Conservation (phyloP, 192 early-diverging fungal genomes). For the Hyaloraphidium curvatum region DNA sequence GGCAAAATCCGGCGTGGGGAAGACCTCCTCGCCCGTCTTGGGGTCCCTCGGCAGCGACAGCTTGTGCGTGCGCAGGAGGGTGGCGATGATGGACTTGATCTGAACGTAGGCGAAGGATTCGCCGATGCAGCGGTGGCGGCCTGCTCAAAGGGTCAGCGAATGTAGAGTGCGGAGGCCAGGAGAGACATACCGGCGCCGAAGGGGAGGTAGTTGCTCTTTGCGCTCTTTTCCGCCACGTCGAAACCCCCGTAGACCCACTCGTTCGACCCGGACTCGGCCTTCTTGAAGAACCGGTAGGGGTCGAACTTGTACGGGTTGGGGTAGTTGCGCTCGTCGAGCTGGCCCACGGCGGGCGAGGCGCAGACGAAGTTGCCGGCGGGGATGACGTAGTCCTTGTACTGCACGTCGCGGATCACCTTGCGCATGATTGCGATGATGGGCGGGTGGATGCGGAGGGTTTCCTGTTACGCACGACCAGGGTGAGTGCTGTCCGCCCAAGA, state of each 20-base stretch:
- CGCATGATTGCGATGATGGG: slow-evolving; percentile 89
- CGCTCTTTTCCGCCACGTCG: slow-evolving; percentile 43
- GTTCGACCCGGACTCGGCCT: background rate
- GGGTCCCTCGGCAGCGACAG: slow-evolving; percentile 35
- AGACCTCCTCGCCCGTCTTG: slow-evolving; percentile 25
- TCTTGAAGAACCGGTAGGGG: slow-evolving; percentile 38
- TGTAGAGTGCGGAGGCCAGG: background rate
- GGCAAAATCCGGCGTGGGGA: slow-evolving; percentile 74
- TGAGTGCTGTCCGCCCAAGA: no score
- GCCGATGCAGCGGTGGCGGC: slow-evolving; percentile 96
- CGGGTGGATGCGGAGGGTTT: slow-evolving; percentile 51
- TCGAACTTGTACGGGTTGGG: slow-evolving; percentile 61
- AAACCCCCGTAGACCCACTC: slow-evolving; percentile 38
- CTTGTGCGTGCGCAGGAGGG: slow-evolving; percentile 61
- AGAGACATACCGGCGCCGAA: slow-evolving; percentile 66
- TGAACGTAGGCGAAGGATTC: slow-evolving; percentile 91
- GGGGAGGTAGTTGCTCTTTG: slow-evolving; percentile 71
- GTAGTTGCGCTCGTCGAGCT: slow-evolving; percentile 58
- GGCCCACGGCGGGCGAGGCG: slow-evolving; percentile 59
- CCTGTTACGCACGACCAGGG: no score
- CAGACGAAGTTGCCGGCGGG: slow-evolving; percentile 78
- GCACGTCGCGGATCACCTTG: slow-evolving; percentile 55
- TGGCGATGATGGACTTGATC: slow-evolving; percentile 80
- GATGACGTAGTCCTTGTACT: slow-evolving; percentile 66
- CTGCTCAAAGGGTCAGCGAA: slow-evolving; percentile 7